Percentiles rank a stretch among this genome's conserved stretches.
Conservation (phyloP, 805 yeast species). For the Alloascoidea africana region DNA sequence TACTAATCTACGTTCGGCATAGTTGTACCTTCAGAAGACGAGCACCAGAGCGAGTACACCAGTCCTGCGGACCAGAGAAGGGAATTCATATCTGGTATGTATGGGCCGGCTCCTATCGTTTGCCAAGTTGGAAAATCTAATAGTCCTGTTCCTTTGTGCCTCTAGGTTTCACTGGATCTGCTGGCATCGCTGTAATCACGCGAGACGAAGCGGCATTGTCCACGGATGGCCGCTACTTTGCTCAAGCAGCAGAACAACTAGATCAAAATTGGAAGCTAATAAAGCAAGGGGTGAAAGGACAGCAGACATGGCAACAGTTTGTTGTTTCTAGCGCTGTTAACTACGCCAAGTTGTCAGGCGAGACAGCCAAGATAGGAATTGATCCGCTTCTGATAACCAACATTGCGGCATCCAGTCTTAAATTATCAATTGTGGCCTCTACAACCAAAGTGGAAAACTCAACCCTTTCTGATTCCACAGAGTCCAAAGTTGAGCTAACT, state of each 20-base stretch:
- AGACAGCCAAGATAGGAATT: slow-evolving; percentile 48
- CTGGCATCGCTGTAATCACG: slow-evolving; percentile 84
- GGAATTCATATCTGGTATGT: slow-evolving; percentile 54
- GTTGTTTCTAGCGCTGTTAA: background rate
- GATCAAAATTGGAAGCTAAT: slow-evolving; percentile 68
- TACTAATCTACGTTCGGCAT: background rate
- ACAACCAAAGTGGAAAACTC: background rate
- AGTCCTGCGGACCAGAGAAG: slow-evolving; percentile 71
- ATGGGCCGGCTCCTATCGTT: background rate
- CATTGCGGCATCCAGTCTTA: slow-evolving; percentile 12
- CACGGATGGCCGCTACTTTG: slow-evolving; percentile 90
- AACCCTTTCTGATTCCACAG: no score
- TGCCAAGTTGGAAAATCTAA: background rate
- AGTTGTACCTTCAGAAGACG: slow-evolving; percentile 76
- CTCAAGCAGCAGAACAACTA: slow-evolving; percentile 78
- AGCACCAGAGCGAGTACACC: slow-evolving; percentile 86
- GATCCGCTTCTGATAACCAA: slow-evolving; percentile 66
- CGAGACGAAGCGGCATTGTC: slow-evolving; percentile 58
- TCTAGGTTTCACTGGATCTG: slow-evolving; percentile 64
- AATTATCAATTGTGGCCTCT: background rate
- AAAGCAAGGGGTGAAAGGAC: slow-evolving; percentile 60
- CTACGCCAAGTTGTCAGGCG: slow-evolving; percentile 17
- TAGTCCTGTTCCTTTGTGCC: background rate
- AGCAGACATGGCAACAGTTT: slow-evolving; percentile 69
- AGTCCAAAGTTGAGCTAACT: slow-evolving; percentile 27